A percentile compares a stretch with the other conserved stretches of the same genome.
These are phyloP conservation scores for Ceratobasidium sp. DNA, from an alignment of 1,284 basidiomycete genomes.

Conservation along the genomic window DNA sequence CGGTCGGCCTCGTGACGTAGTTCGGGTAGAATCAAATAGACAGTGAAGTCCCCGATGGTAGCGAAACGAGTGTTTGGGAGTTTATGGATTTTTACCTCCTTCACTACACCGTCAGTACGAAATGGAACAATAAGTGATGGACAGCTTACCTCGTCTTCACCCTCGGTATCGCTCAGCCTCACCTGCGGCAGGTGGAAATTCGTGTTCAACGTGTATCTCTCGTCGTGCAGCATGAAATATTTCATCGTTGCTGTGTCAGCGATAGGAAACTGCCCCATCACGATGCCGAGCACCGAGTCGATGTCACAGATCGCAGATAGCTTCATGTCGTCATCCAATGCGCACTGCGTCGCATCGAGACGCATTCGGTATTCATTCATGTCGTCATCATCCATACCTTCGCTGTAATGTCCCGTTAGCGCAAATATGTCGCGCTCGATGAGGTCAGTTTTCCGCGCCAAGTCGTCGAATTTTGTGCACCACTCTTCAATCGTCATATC, in stretches of 20 bases:
- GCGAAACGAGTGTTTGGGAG: not conserved
- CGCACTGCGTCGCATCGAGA: not conserved
- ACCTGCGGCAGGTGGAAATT: not conserved
- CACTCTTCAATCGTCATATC: too few species aligned
- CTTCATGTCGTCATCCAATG: not conserved
- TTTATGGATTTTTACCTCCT: not conserved
- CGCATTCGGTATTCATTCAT: not conserved
- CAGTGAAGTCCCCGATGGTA: not conserved
- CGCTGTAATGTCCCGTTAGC: not conserved
- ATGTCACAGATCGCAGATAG: not conserved
- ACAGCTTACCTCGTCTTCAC: not conserved
- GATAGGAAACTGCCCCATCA: not conserved
- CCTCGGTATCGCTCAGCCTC: not conserved
- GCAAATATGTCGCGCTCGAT: not conserved
- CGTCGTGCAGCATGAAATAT: not conserved
- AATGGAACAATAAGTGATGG: not conserved
- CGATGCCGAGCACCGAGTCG: not conserved
- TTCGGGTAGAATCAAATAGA: not conserved
- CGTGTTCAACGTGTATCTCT: not conserved
- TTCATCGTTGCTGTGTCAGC: not conserved
- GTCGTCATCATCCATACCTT: too few species aligned
- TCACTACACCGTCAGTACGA: not conserved
- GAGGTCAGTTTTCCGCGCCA: too few species aligned
- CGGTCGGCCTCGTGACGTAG: not conserved
- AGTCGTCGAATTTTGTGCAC: too few species aligned